These are phyloP conservation scores for Trichoderma gamsii DNA, from an alignment of 495 filamentous ascomycete genomes.

Conservation along the genomic window DNA sequence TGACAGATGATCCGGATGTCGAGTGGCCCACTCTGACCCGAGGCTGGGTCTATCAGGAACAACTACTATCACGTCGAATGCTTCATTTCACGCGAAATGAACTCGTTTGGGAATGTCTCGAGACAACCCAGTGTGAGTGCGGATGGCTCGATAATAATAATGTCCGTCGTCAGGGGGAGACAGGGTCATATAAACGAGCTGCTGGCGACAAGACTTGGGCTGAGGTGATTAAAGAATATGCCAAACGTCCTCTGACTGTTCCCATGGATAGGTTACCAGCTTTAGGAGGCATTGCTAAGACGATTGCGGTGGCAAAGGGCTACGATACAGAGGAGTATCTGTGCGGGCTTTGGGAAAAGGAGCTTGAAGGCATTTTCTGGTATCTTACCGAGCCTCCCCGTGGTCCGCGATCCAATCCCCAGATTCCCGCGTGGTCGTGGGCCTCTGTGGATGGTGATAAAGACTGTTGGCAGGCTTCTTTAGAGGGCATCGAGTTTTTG, in stretches of 20 bases:
- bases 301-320: not conserved
- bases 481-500: not conserved
- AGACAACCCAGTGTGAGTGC: slow-evolving; percentile 19
- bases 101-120: slow-evolving; percentile 29
- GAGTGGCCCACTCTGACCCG: slow-evolving; percentile 12
- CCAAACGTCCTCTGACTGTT: slow-evolving; percentile 18
- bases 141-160: slow-evolving; percentile 1
- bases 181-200: not conserved
- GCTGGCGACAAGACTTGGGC: slow-evolving; percentile 18
- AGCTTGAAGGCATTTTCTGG: slow-evolving; percentile 3
- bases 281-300: slow-evolving; percentile 24
- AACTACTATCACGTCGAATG: slow-evolving; percentile 23
- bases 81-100: slow-evolving; percentile 25
- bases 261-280: slow-evolving; percentile 24
- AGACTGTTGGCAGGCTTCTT: not conserved
- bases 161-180: not conserved
- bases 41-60: slow-evolving; percentile 32
- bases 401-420: too few species aligned
- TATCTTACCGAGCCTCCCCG: not conserved
- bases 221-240: slow-evolving; percentile 21
- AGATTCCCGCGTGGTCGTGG: slow-evolving; percentile 13
- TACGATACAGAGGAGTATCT: not conserved
- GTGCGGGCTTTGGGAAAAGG: slow-evolving; percentile 4
- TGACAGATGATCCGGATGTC: not conserved
- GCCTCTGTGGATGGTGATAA: not conserved